Conservation (phyloP, 352 stramenopile genomes). For the Aphanomyces astaci region DNA sequence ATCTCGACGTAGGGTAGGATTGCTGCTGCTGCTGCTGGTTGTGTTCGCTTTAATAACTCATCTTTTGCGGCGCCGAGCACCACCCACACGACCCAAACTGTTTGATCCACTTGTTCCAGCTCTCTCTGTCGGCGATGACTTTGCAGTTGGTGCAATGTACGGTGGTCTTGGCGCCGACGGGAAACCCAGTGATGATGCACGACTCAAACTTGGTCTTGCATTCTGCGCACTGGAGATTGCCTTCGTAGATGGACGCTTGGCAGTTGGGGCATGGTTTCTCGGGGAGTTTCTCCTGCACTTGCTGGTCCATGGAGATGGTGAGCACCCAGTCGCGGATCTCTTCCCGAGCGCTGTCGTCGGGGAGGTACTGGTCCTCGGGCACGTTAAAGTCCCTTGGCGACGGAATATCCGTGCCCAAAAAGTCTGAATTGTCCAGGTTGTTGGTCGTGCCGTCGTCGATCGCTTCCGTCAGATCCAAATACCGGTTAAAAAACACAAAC, state of each 20-base stretch:
- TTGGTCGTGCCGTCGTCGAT: constrained; percentile 86
- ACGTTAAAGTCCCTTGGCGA: constrained; percentile 65
- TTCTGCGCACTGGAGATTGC: constrained; percentile 57
- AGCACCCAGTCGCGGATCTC: constrained; percentile 94
- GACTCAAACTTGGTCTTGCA: constrained; percentile 69
- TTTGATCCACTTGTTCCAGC: constrained; percentile 86
- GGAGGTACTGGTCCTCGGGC: constrained; percentile 67
- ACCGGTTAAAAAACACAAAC: constrained; percentile 94
- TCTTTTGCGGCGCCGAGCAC: constrained; percentile 75
- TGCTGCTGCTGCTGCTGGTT: neutral
- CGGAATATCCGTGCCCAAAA: constrained; percentile 88
- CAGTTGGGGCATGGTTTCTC: constrained; percentile 62
- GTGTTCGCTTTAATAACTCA: constrained; percentile 52
- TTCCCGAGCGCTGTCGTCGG: constrained; percentile 78
- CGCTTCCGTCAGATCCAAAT: constrained; percentile 90
- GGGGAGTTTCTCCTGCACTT: constrained; percentile 86
- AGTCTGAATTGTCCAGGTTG: constrained; percentile 91
- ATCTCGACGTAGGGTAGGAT: neutral
- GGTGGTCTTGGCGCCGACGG: constrained; percentile 76
- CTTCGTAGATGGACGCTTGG: constrained; percentile 85
- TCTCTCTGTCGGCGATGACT: constrained; percentile 75
- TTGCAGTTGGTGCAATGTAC: constrained; percentile 86
- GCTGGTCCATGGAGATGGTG: constrained; percentile 91
- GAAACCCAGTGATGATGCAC: constrained; percentile 89
- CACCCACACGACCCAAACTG: constrained; percentile 76